These are phyloP conservation scores for Diaporthe amygdali DNA, from an alignment of 2,329 filamentous ascomycete genomes.

Conservation along the genomic window DNA sequence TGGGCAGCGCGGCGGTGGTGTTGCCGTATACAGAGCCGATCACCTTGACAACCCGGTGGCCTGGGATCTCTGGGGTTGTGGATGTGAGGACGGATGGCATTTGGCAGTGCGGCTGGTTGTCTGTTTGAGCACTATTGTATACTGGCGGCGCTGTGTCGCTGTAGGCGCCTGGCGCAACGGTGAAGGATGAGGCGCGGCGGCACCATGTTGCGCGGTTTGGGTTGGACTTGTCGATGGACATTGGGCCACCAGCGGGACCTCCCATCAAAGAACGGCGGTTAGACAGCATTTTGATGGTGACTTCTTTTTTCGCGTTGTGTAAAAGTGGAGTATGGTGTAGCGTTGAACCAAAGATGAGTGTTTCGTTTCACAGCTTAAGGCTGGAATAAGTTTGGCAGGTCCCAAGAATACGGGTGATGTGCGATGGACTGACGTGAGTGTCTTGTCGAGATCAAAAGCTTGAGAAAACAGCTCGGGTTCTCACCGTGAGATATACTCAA, in stretches of 20 bases:
- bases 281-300: constrained; percentile 6
- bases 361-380: constrained; percentile 1
- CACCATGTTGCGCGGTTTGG: constrained; percentile 11
- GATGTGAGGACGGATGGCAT: constrained; percentile 12
- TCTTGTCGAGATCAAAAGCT: background rate
- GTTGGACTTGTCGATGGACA: constrained; percentile 9
- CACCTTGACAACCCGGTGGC: constrained; percentile 57
- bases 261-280: constrained; percentile 18
- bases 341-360: background rate
- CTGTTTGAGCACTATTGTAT: background rate
- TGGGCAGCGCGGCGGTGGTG: constrained; percentile 26
- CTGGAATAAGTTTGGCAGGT: background rate
- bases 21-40: constrained; percentile 58
- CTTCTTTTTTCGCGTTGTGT: background rate
- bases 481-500: constrained; percentile 14
- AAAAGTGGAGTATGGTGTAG: background rate
- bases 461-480: background rate
- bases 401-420: constrained; percentile 5
- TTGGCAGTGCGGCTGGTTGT: constrained; percentile 4
- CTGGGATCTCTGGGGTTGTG: constrained; percentile 45
- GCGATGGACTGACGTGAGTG: background rate
- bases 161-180: background rate
- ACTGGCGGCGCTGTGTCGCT: background rate
- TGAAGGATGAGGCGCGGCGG: constrained; percentile 18
- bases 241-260: background rate